Percentiles rank a stretch among this genome's conserved stretches.
These are phyloP conservation scores for Euclidium syriacum DNA, from an alignment of 345 rosid species.

Conservation along the genomic window DNA sequence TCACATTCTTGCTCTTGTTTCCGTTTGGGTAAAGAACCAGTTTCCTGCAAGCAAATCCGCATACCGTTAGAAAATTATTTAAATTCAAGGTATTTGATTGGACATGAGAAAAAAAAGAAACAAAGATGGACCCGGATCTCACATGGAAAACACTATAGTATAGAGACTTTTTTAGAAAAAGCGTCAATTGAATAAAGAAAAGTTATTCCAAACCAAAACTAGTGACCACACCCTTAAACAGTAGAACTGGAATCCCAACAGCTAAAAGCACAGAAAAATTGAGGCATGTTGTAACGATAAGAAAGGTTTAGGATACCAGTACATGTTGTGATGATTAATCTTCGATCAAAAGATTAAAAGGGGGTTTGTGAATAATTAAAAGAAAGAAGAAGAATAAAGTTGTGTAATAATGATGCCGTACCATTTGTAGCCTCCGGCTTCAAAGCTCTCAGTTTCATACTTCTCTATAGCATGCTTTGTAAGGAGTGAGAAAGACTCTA, in stretches of 20 bases:
- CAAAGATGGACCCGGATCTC: neutral
- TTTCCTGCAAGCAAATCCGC: constrained; percentile 40
- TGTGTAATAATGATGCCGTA: constrained; percentile 9
- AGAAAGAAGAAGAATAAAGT: neutral
- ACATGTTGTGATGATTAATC: constrained; percentile 8
- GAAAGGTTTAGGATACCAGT: neutral
- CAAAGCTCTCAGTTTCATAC: constrained; percentile 58
- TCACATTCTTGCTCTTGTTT: constrained; percentile 50
- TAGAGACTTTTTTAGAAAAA: too few relatives aligned
- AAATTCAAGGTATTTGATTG: neutral
- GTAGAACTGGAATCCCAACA: neutral
- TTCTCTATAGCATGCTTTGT: constrained; percentile 37
- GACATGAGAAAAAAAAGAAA: neutral
- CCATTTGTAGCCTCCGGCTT: constrained; percentile 78
- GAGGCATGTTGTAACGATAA: neutral
- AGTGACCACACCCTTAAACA: neutral
- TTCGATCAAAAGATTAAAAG: neutral
- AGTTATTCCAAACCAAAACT: neutral
- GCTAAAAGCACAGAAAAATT: neutral
- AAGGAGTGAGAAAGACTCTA: constrained; percentile 47
- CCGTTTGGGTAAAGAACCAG: constrained; percentile 56
- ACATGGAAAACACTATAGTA: constrained; percentile 12
- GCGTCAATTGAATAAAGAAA: neutral
- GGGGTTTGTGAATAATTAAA: neutral
- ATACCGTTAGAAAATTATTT: neutral